phyloP scores from a whole-genome alignment of 2,329 filamentous ascomycete species.

The Microdochium nivale region DNA sequence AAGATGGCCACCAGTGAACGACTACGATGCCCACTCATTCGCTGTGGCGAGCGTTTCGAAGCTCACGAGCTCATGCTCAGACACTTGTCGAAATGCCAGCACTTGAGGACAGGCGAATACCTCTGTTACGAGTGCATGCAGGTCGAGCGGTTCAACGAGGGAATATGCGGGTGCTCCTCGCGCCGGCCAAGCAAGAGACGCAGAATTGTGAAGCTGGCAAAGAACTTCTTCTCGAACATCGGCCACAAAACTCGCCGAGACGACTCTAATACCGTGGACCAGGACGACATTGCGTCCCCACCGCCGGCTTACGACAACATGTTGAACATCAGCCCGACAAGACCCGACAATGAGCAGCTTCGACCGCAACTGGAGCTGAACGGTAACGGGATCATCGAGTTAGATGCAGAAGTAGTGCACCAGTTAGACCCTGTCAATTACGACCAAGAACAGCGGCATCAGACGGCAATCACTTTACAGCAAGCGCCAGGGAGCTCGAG shows the following conservation, averaged over 20 bases:
- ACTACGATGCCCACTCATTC: slow-evolving; percentile 41
- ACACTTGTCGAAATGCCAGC: slow-evolving; percentile 39
- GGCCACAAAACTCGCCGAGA: slow-evolving; percentile 36
- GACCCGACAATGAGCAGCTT: slow-evolving; percentile 3
- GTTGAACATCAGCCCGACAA: slow-evolving; percentile 7
- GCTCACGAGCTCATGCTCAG: slow-evolving; percentile 46
- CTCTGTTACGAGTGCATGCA: slow-evolving; percentile 47
- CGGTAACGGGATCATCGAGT: slow-evolving; percentile 42
- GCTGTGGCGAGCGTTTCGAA: slow-evolving; percentile 38
- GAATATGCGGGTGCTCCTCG: slow-evolving; percentile 39
- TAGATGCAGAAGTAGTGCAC: slow-evolving; percentile 23
- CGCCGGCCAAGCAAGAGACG: slow-evolving; percentile 42
- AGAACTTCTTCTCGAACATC: slow-evolving; percentile 43
- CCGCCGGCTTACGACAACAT: slow-evolving; percentile 36
- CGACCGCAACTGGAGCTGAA: slow-evolving; percentile 31
- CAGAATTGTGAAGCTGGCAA: slow-evolving; percentile 43
- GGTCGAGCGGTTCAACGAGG: slow-evolving; percentile 42
- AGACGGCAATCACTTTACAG: not conserved
- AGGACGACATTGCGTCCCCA: slow-evolving; percentile 22
- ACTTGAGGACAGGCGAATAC: slow-evolving; percentile 42
- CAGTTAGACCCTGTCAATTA: slow-evolving; percentile 18
- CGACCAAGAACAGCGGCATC: slow-evolving; percentile 5
- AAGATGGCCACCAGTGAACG: slow-evolving; percentile 38
- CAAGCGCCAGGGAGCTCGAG: not conserved
- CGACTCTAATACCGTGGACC: slow-evolving; percentile 15